Evolutionary conservation across 1,284 basidiomycete genomes (phyloP).

Genomic region (Boletus mariae): DNA sequence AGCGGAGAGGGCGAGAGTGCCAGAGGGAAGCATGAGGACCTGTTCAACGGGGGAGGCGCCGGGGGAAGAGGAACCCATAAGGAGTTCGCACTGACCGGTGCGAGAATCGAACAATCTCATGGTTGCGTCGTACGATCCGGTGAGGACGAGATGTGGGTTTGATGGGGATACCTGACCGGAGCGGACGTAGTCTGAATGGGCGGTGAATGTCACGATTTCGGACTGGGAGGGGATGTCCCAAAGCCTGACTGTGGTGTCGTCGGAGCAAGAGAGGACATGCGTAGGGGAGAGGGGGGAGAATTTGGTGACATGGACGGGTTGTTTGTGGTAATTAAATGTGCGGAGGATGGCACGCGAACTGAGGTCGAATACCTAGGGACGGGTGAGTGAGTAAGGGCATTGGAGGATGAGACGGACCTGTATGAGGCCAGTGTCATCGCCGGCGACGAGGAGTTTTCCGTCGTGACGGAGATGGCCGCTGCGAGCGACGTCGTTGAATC

Average conservation of each 20-base stretch:
- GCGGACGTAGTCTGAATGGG: constrained; percentile 95
- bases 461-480: constrained; percentile 86
- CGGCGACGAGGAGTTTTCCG: constrained; percentile 93
- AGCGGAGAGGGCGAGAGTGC: constrained; percentile 81
- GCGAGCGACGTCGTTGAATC: constrained; percentile 95
- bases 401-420: constrained; percentile 56
- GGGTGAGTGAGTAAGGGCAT: background rate
- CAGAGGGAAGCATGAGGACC: constrained; percentile 90
- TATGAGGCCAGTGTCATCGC: constrained; percentile 90
- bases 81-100: constrained; percentile 75
- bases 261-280: constrained; percentile 90
- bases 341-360: constrained; percentile 92
- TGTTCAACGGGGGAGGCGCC: constrained; percentile 82
- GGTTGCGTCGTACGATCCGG: constrained; percentile 94
- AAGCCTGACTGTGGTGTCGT: constrained; percentile 90
- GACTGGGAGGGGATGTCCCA: constrained; percentile 96
- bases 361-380: constrained; percentile 68
- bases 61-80: constrained; percentile 62
- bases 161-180: constrained; percentile 83
- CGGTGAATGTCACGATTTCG: constrained; percentile 72
- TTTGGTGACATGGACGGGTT: constrained; percentile 91
- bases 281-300: constrained; percentile 84
- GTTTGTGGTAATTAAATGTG: constrained; percentile 88
- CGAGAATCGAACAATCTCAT: constrained; percentile 88
- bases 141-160: constrained; percentile 83